phyloP scores from a whole-genome alignment of 345 rosid genomes.

The Lepidium aucheri region DNA sequence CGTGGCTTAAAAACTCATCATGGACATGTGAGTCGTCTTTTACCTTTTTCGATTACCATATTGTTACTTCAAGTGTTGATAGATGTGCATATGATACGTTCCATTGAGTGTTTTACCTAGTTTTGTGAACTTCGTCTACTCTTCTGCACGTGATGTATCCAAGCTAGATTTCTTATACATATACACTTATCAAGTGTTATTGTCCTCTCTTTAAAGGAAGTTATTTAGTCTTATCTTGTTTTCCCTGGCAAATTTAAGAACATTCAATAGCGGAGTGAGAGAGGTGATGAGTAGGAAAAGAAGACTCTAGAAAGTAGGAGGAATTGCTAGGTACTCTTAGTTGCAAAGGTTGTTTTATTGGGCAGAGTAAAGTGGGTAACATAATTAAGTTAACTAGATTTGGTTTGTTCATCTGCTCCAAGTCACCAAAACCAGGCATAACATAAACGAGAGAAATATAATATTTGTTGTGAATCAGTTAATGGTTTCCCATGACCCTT shows the following conservation, averaged over 20 bases:
- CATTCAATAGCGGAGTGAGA: neutral
- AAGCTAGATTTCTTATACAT: neutral
- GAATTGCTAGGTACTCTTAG: neutral
- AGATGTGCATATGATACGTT: neutral
- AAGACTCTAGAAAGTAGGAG: conserved; percentile 3
- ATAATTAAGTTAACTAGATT: neutral
- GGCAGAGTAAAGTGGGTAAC: neutral
- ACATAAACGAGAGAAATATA: neutral
- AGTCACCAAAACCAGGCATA: neutral
- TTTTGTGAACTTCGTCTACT: neutral
- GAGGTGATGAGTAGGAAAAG: conserved; percentile 7
- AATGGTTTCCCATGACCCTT: neutral
- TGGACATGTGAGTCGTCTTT: conserved; percentile 66
- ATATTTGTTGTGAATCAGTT: neutral
- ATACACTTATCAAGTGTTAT: neutral
- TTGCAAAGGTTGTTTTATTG: neutral
- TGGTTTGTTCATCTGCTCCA: neutral
- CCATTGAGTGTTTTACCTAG: neutral
- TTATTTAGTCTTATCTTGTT: neutral
- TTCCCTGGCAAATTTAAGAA: neutral
- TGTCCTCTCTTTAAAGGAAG: neutral
- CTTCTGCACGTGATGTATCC: neutral
- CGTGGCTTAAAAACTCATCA: conserved; percentile 97
- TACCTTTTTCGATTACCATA: neutral
- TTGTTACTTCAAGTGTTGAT: neutral